phyloP scores from a whole-genome alignment of 2,329 filamentous ascomycete genomes.

The Decorospora gaudefroyi region DNA sequence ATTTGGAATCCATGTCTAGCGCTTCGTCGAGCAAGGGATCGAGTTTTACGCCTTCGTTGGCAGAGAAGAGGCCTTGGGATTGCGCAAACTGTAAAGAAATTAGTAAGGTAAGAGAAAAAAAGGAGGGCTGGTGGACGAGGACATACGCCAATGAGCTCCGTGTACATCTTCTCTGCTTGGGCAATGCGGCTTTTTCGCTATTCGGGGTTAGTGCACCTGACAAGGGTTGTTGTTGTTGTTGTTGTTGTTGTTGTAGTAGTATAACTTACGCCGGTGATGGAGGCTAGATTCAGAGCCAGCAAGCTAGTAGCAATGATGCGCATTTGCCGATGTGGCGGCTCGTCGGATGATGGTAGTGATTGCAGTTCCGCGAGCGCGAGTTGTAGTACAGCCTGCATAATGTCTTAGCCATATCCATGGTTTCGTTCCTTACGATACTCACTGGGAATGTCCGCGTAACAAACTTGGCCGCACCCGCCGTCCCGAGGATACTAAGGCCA shows the following conservation, averaged over 20 bases:
- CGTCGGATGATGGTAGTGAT: constrained; percentile 48
- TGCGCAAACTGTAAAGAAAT: constrained; percentile 49
- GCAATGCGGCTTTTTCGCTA: constrained; percentile 51
- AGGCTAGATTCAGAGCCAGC: constrained; percentile 56
- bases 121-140: too few relatives aligned
- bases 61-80: constrained; percentile 57
- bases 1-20: constrained; percentile 53
- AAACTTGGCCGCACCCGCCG: constrained; percentile 57
- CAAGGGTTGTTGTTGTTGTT: too few relatives aligned
- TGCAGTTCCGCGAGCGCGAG: constrained; percentile 52
- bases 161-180: constrained; percentile 57
- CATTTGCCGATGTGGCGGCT: constrained; percentile 51
- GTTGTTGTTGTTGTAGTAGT: too few relatives aligned
- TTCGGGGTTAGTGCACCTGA: constrained; percentile 17
- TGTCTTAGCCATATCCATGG: constrained; percentile 1
- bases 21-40: constrained; percentile 52
- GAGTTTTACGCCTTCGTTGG: constrained; percentile 47
- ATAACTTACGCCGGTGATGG: constrained; percentile 52
- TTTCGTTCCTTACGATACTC: constrained; percentile 5
- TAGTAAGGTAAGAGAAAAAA: too few relatives aligned
- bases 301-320: constrained; percentile 55
- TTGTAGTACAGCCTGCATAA: constrained; percentile 41
- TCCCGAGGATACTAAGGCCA: constrained; percentile 58
- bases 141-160: constrained; percentile 54
- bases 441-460: constrained; percentile 54